Conservation (phyloP, 306 rosid genomes). For the Trichosanthes cucumerina region DNA sequence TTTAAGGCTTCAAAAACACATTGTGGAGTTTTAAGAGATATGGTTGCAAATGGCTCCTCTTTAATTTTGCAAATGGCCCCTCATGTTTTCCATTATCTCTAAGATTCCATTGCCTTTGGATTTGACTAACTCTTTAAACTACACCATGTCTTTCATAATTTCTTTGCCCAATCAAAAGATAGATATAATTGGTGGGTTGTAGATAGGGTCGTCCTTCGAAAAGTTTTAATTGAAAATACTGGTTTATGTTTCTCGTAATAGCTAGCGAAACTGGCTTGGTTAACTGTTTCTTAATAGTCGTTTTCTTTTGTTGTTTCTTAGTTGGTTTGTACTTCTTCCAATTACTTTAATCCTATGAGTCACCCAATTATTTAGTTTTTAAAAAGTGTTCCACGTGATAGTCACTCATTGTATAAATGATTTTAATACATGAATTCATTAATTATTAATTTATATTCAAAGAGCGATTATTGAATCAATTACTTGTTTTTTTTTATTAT, state of each 20-base stretch:
- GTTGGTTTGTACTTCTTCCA: background rate
- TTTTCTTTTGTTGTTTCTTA: background rate
- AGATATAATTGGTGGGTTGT: background rate
- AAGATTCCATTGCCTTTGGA: background rate
- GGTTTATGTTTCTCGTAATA: background rate
- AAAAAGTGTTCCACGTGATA: background rate
- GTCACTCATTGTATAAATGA: too few species aligned
- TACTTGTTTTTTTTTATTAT: too few species aligned
- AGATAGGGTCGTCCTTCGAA: background rate
- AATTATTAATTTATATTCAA: background rate
- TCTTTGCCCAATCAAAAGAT: background rate
- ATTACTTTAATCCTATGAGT: background rate
- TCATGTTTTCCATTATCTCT: slow-evolving; percentile 8
- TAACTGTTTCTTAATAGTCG: background rate
- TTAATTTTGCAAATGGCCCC: background rate
- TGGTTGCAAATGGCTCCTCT: background rate
- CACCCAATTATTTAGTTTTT: background rate
- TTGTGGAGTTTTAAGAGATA: background rate
- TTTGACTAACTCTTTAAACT: slow-evolving; percentile 12
- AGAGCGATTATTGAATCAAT: too few species aligned
- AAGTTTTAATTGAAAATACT: background rate
- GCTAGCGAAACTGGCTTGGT: background rate
- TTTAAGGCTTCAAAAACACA: background rate
- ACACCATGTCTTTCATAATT: background rate
- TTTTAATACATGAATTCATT: too few species aligned